Base-by-base conservation (phyloP, 1,284 basidiomycete genomes). In the Ceratobasidium sp. region DNA sequence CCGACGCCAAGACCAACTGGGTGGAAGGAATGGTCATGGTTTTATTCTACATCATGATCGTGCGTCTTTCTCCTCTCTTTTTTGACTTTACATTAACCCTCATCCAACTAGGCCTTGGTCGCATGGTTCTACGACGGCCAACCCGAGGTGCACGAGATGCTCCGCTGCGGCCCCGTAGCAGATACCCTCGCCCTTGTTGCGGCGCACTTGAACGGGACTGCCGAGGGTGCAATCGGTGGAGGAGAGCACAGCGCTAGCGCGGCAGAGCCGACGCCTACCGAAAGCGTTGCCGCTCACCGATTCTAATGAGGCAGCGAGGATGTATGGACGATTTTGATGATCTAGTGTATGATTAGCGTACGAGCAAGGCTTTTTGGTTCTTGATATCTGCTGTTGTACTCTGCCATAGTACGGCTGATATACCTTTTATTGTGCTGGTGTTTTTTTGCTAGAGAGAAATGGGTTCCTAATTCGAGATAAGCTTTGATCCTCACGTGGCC, bases 1-100 rank as follows among this genome's bases (percentile, higher is more conserved):
- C 89, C 0, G 90, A 92, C 81, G 85, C 89, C 7, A 91, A 91
- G 83, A 92, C 90, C 0, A 92, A 91, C 80, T 91, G 90, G 89
- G 88, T 87, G 0, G 88, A 91, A 84, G 90, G 90, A 1, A 82
- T 86, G 62, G 86, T 89, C 52, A 87, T 92, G 87, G 84, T 91
- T 43, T 80, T 87, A 0, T 90, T 91, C 82, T 92, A 92, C 78
- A 69, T 84, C 40, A 88, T 88, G 85, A 87, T 88, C 70, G 87
- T 88, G 76, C 78, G 86, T 83, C 0, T 22, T 19, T 22, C 11
- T 13, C 17, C 32, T 46, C 15, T 43, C 65, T 46, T 40, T 15
- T 68, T n/a, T 61, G 43, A 22, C 29, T 64, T 25, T 11, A 43
- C 37, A 59, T 59, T 25, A 13, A 34, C 73, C 66, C 40, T 32